phyloP scores from a whole-genome alignment of 2,329 filamentous ascomycete species.

The Monosporascus sp. region DNA sequence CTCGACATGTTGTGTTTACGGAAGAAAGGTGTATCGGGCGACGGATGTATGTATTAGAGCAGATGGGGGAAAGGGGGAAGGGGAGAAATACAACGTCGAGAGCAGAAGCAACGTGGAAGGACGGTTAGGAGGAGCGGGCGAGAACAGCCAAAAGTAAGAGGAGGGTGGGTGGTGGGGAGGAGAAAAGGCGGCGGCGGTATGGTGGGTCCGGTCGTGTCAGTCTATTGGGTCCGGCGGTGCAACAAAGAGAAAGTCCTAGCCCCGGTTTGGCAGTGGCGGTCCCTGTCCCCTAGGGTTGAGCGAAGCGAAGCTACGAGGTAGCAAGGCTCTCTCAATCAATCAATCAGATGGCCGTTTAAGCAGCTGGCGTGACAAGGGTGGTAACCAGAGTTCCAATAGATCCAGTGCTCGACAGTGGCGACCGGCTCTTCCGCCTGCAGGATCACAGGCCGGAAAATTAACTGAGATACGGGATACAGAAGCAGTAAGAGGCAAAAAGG shows the following conservation, averaged over 20 bases:
- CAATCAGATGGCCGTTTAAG: background rate
- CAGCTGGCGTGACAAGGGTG: background rate
- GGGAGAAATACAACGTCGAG: constrained; percentile 13
- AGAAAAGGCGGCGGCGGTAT: constrained; percentile 24
- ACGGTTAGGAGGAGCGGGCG: constrained; percentile 17
- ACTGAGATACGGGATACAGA: background rate
- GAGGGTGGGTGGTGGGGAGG: constrained; percentile 24
- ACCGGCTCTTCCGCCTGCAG: background rate
- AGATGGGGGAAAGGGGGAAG: constrained; percentile 9
- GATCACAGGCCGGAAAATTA: background rate
- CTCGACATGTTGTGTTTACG: constrained; percentile 30
- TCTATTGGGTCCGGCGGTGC: constrained; percentile 4
- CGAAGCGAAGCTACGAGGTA: background rate
- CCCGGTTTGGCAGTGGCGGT: background rate
- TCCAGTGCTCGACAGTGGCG: background rate
- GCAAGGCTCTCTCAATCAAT: background rate
- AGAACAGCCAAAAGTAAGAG: constrained; percentile 9
- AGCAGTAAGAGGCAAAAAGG: background rate
- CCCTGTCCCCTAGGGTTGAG: too few species aligned
- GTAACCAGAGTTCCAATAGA: background rate
- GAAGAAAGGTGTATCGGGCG: constrained; percentile 12
- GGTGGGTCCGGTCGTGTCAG: constrained; percentile 9
- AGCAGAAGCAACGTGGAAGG: constrained; percentile 13
- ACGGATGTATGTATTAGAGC: constrained; percentile 14
- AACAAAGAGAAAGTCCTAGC: background rate